Percentiles rank a stretch among this genome's conserved stretches.
Conservation (phyloP, 2,329 filamentous ascomycete species). For the Nothophoma quercina region DNA sequence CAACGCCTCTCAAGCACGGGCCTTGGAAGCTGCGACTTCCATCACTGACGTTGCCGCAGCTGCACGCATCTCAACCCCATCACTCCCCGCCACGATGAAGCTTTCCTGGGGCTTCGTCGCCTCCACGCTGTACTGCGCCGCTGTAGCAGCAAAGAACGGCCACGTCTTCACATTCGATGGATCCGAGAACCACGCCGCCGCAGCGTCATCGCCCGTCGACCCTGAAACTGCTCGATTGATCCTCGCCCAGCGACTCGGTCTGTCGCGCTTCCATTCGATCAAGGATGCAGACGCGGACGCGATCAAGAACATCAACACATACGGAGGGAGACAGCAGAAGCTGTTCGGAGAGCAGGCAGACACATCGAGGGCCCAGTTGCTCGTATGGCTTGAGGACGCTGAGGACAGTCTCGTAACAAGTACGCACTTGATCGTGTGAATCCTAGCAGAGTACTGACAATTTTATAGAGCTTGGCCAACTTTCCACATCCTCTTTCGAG, state of each 20-base stretch:
- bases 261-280: constrained; percentile 58
- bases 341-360: constrained; percentile 48
- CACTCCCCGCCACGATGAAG: constrained; percentile 53
- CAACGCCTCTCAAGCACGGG: constrained; percentile 6
- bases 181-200: constrained; percentile 18
- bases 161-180: constrained; percentile 50
- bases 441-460: constrained; percentile 29
- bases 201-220: constrained; percentile 35
- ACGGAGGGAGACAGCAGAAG: constrained; percentile 50
- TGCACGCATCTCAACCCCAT: constrained; percentile 29
- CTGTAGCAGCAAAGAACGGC: constrained; percentile 40
- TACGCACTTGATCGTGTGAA: constrained; percentile 23
- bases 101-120: constrained; percentile 50
- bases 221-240: constrained; percentile 59
- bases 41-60: constrained; percentile 23
- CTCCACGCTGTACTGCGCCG: constrained; percentile 51
- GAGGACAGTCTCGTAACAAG: constrained; percentile 43
- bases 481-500: constrained; percentile 32
- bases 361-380: constrained; percentile 35
- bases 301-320: constrained; percentile 57
- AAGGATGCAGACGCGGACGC: constrained; percentile 50
- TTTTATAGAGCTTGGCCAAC: constrained; percentile 1
- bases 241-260: constrained; percentile 59
- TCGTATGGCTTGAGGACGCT: constrained; percentile 53
- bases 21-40: constrained; percentile 16